Evolutionary conservation across 2,329 filamentous ascomycete genomes (phyloP).

Genomic region (Proliferodiscus dingleyae): DNA sequence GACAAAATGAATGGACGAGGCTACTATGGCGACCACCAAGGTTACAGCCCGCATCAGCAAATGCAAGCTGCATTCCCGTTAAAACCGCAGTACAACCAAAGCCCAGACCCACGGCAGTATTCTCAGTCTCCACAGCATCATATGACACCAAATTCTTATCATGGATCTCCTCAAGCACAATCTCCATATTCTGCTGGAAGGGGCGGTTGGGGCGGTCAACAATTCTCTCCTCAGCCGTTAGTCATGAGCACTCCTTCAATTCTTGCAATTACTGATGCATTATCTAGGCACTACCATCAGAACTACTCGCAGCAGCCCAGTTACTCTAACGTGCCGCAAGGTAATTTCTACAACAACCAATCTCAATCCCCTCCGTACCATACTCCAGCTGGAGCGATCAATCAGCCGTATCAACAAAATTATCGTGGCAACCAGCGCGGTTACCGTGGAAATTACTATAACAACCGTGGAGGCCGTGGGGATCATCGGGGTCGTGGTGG

Average conservation of each 20-base stretch:
- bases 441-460: slow-evolving; percentile 57
- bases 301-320: slow-evolving; percentile 54
- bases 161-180: slow-evolving; percentile 56
- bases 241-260: slow-evolving; percentile 21
- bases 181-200: slow-evolving; percentile 54
- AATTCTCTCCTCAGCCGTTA: slow-evolving; percentile 45
- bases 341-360: slow-evolving; percentile 47
- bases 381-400: slow-evolving; percentile 49
- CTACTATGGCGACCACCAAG: slow-evolving; percentile 30
- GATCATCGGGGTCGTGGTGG: slow-evolving; percentile 49
- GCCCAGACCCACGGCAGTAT: slow-evolving; percentile 39
- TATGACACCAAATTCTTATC: slow-evolving; percentile 48
- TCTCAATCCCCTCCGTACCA: slow-evolving; percentile 45
- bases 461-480: slow-evolving; percentile 35
- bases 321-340: slow-evolving; percentile 50
- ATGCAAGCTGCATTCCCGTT: slow-evolving; percentile 34
- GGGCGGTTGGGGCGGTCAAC: slow-evolving; percentile 44
- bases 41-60: slow-evolving; percentile 33
- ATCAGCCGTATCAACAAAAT: slow-evolving; percentile 42
- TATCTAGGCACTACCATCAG: slow-evolving; percentile 54
- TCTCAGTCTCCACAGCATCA: slow-evolving; percentile 56
- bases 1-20: slow-evolving; percentile 34
- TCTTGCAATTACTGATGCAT: slow-evolving; percentile 10
- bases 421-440: slow-evolving; percentile 45
- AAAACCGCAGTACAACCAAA: slow-evolving; percentile 34